Conservation (phyloP, 495 filamentous ascomycete genomes). For the Wilcoxina mikolae region DNA sequence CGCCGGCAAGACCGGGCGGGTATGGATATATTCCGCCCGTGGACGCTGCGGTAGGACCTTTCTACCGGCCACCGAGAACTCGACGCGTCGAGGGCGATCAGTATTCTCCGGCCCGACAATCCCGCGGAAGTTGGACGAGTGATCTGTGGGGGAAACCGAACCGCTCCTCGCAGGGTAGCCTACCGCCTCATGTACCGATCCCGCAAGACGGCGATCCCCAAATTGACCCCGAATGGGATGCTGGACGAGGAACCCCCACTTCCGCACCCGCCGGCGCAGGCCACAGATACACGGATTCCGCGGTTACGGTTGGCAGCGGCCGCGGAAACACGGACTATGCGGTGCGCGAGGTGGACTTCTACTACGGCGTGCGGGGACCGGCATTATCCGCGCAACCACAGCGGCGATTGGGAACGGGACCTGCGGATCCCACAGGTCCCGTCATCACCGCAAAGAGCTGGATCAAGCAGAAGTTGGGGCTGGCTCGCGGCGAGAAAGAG, state of each 20-base stretch:
- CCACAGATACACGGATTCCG: conserved; percentile 23
- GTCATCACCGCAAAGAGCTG: conserved; percentile 77
- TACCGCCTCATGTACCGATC: background rate
- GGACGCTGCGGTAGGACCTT: conserved; percentile 44
- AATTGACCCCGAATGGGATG: background rate
- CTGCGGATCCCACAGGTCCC: conserved; percentile 84
- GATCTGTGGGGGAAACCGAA: conserved; percentile 6
- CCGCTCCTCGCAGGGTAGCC: background rate
- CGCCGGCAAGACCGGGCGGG: conserved; percentile 49
- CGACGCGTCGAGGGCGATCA: conserved; percentile 42
- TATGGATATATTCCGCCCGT: conserved; percentile 43
- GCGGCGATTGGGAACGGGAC: conserved; percentile 77
- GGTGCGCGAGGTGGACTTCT: conserved; percentile 85
- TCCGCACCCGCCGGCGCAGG: background rate
- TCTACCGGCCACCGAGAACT: conserved; percentile 68
- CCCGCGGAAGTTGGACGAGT: conserved; percentile 20
- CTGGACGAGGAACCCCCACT: background rate
- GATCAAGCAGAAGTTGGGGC: conserved; percentile 64
- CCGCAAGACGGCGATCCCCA: conserved; percentile 4
- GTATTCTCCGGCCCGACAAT: background rate
- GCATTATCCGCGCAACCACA: conserved; percentile 68
- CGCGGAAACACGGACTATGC: conserved; percentile 65
- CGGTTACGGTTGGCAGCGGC: conserved; percentile 17
- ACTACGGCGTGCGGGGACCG: conserved; percentile 83
- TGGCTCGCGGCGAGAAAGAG: conserved; percentile 66